phyloP scores from a whole-genome alignment of 352 stramenopile species.

The Aphanomyces cochlioides region DNA sequence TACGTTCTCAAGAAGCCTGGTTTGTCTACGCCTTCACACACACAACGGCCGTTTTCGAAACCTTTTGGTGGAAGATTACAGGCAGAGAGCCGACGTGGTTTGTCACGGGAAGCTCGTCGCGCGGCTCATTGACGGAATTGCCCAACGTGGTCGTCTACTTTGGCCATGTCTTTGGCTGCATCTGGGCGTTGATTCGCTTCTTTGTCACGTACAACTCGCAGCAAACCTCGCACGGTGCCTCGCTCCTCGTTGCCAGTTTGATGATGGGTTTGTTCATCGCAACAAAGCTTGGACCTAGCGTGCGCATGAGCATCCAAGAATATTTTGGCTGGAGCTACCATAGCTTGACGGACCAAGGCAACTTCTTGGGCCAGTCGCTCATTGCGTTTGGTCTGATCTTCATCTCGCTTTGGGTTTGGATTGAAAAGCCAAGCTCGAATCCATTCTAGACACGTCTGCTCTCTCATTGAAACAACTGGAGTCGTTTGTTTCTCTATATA shows the following conservation, averaged over 20 bases:
- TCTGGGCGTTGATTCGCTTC: conserved; percentile 80
- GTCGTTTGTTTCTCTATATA: background rate
- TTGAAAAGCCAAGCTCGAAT: conserved; percentile 77
- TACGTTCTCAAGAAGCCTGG: conserved; percentile 72
- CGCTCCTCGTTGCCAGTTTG: conserved; percentile 61
- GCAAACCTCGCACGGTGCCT: conserved; percentile 69
- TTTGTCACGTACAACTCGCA: conserved; percentile 72
- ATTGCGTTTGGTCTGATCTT: conserved; percentile 79
- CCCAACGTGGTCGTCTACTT: conserved; percentile 81
- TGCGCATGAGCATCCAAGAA: conserved; percentile 83
- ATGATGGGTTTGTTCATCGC: conserved; percentile 75
- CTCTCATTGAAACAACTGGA: background rate
- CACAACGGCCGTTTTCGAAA: conserved; percentile 40
- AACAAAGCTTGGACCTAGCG: conserved; percentile 68
- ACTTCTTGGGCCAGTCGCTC: conserved; percentile 80
- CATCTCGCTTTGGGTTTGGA: conserved; percentile 78
- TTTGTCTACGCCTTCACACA: conserved; percentile 58
- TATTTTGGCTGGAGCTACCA: conserved; percentile 88
- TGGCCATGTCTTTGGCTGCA: conserved; percentile 59
- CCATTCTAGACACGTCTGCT: conserved; percentile 34
- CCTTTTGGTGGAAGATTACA: conserved; percentile 22
- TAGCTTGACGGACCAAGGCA: conserved; percentile 83
- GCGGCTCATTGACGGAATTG: conserved; percentile 70
- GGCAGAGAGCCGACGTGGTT: conserved; percentile 45
- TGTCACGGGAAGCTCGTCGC: conserved; percentile 58